Evolutionary conservation across 1,139 yeast genomes (phyloP), one percentile per base, ranked within the genome.

Genomic region (Sugiyamaella paludigena): DNA sequence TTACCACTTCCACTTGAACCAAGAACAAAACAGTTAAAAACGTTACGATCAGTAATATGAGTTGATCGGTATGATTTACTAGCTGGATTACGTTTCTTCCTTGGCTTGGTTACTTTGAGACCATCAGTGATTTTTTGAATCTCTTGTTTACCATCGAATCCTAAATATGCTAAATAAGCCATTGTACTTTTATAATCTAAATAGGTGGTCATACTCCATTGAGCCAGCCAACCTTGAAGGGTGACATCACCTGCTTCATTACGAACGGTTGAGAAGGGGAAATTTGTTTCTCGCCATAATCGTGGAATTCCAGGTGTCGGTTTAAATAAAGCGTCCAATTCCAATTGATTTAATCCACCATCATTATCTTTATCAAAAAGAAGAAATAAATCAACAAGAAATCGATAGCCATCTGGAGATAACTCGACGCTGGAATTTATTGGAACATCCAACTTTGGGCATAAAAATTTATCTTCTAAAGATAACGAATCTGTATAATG

Each of bases 191-290:
- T 81, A 63, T 86, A 83, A 60, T 89, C 95, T 35, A 92, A 71
- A 60, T 83, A 88, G 0, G 98, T 91, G 0, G 97, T 88, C 83
- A 92, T 84, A 58, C 92, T 84, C 98, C 98, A 92, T 61, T 92
- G 98, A 0, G 98, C 98, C 39, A 92, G 70, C 98, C 98, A 92
- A 1, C 98, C 98, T 69, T 92, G 98, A 30, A 92, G 69, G 0
- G 98, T 87, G 2, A 92, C 92, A 63, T 83, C 79, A 0, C 96
- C 97, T 54, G 81, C 83, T 56, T 88, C 96, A 63, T 89, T 91
- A 50, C 95, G 79, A 2, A 91, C 96, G 6, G 95, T 86, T 1
- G 95, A 81, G 24, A 78, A 73, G 0, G 98, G 98, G 61, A 92
- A 92, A 58, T 83, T 84, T 1, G 87, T 79, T 30, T 87, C 92